Evolutionary conservation across 2,329 filamentous ascomycete species (phyloP), one percentile per base, ranked within the genome.

Genomic region (Talaromyces sp.): DNA sequence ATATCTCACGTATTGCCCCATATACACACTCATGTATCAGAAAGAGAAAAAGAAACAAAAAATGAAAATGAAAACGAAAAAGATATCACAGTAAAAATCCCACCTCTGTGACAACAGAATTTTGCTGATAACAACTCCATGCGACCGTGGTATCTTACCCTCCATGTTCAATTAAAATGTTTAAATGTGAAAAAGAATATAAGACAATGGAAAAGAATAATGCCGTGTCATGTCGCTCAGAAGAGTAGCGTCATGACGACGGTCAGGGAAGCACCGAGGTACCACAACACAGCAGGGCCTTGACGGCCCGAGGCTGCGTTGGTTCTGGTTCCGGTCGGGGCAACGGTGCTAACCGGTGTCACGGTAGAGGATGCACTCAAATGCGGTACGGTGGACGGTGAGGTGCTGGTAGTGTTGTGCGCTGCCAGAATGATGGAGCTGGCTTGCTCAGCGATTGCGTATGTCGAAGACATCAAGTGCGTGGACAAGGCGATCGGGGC

Each of bases 391-490:
- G 49, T 30, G 1, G n/a, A 19, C 9, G 44, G 11, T 19, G 60
- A 28, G 11, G 52, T 53, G 7, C 36, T 7, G n/a, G 47, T 32
- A 19, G 57, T 36, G 52, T 68, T 68, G 60, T 70, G 67, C 47
- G 63, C 69, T 5, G 60, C 62, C 15, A 68, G 67, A 62, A 73
- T 72, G 22, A 73, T 67, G 15, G 57, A 63, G 52, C 66, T 68
- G 7, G 71, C 71, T 58, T 67, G 68, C 56, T 74, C 72, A 3
- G 72, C 72, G 11, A 74, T 33, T 0, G 71, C 72, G 39, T 74
- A 74, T 13, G 72, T 74, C 15, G 71, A 72, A 5, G 67, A 60
- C 72, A 74, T 74, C 19, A 74, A 65, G 63, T 74, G 72, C 1
- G 72, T 71, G 0, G 72, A 72, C 56, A 74, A 64, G 1, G 72